These are phyloP conservation scores for Verticillium tricorpus DNA, from an alignment of 2,329 filamentous ascomycete species.

Conservation along the genomic window DNA sequence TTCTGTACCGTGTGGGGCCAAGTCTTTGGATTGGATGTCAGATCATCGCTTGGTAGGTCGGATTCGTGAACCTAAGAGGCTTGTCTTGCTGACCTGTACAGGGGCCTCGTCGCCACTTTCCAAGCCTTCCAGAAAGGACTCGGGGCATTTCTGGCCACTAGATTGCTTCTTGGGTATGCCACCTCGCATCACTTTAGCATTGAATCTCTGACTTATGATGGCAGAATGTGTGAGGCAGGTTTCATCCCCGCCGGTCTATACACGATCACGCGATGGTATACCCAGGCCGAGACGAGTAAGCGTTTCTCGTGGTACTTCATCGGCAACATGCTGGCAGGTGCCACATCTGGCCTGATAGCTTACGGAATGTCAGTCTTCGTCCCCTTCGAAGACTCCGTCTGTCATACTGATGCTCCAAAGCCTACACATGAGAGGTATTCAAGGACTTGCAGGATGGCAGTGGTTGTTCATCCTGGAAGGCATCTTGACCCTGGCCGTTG, in stretches of 20 bases:
- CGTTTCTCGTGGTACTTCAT: slow-evolving; percentile 40
- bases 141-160: slow-evolving; percentile 28
- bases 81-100: slow-evolving; percentile 2
- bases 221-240: slow-evolving; percentile 27
- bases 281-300: slow-evolving; percentile 38
- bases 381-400: too few relatives aligned
- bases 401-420: slow-evolving; percentile 7
- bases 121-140: slow-evolving; percentile 29
- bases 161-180: slow-evolving; percentile 26
- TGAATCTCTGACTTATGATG: neutral
- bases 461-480: slow-evolving; percentile 32
- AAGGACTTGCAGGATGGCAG: slow-evolving; percentile 25
- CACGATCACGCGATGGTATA: slow-evolving; percentile 44
- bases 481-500: slow-evolving; percentile 28
- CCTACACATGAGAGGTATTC: slow-evolving; percentile 26
- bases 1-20: slow-evolving; percentile 40
- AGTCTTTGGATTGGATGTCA: slow-evolving; percentile 40
- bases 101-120: slow-evolving; percentile 29
- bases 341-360: slow-evolving; percentile 33
- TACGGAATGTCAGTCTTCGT: slow-evolving; percentile 28
- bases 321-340: slow-evolving; percentile 36
- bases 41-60: slow-evolving; percentile 34
- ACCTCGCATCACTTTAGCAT: too few relatives aligned
- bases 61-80: slow-evolving; percentile 23
- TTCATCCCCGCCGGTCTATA: slow-evolving; percentile 43